phyloP scores from a whole-genome alignment of 2,329 filamentous ascomycete genomes.

The Ambrosiella cleistominuta region DNA sequence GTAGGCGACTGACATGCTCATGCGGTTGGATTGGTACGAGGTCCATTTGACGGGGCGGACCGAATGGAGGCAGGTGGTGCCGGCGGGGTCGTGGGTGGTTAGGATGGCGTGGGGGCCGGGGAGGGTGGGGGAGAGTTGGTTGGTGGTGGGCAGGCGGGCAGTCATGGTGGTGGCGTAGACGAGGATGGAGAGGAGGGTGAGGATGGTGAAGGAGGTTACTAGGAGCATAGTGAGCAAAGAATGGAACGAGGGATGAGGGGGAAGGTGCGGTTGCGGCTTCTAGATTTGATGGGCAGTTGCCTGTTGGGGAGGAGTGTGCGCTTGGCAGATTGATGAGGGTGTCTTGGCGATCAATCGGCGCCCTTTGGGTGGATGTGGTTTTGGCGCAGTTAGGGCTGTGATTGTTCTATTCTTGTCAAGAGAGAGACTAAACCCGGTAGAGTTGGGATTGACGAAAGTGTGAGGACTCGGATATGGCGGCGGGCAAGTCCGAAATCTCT shows the following conservation, averaged over 20 bases:
- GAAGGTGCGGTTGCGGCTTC: not conserved
- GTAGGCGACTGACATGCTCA: constrained; percentile 26
- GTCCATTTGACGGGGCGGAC: constrained; percentile 13
- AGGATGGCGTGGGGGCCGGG: constrained; percentile 12
- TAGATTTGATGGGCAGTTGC: not conserved
- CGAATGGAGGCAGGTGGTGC: constrained; percentile 14
- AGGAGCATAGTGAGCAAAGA: constrained; percentile 5
- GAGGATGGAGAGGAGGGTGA: constrained; percentile 3
- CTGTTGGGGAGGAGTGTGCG: not conserved
- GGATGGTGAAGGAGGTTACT: constrained; percentile 1
- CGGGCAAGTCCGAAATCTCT: no score
- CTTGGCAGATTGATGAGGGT: no score
- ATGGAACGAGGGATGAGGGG: not conserved
- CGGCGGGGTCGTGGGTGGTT: constrained; percentile 11
- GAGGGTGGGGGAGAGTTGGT: constrained; percentile 8
- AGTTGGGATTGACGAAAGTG: no score
- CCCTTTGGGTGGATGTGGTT: no score
- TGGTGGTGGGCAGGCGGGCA: constrained; percentile 6
- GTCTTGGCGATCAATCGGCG: no score
- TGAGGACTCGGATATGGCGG: no score
- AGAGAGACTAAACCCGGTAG: no score
- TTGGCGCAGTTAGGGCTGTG: no score
- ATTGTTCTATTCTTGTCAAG: no score
- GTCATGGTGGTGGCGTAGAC: constrained; percentile 6
- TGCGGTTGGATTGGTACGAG: constrained; percentile 19